phyloP scores from a whole-genome alignment of 2,329 filamentous ascomycete genomes.

The Hymenoscyphus fructigenus region DNA sequence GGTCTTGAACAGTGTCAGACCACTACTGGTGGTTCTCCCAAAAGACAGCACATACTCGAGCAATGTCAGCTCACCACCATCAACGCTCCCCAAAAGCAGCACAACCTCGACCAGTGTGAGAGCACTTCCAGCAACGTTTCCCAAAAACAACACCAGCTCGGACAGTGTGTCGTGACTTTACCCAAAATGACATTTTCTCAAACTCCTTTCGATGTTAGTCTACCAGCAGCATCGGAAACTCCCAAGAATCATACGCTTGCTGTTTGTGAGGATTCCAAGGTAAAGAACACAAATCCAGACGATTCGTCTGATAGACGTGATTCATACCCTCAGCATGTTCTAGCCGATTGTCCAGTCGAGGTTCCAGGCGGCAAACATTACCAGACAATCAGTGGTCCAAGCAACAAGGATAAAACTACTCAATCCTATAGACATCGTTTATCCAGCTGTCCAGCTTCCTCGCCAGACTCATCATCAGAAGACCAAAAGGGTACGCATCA shows the following conservation, averaged over 20 bases:
- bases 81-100: neutral
- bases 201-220: neutral
- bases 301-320: neutral
- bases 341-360: neutral
- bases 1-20: neutral
- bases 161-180: neutral
- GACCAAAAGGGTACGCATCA: neutral
- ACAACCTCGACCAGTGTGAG: neutral
- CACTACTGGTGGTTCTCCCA: neutral
- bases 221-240: neutral
- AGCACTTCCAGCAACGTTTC: neutral
- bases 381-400: neutral
- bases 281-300: neutral
- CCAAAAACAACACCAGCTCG: neutral
- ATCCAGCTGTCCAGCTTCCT: neutral
- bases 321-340: neutral
- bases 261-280: constrained; percentile 6
- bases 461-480: neutral
- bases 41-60: neutral
- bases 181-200: neutral
- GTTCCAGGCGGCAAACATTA: neutral
- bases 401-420: neutral
- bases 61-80: neutral
- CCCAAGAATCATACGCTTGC: neutral
- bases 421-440: neutral